phyloP scores from a whole-genome alignment of 2,329 filamentous ascomycete genomes.

The Lachnellula hyalina region DNA sequence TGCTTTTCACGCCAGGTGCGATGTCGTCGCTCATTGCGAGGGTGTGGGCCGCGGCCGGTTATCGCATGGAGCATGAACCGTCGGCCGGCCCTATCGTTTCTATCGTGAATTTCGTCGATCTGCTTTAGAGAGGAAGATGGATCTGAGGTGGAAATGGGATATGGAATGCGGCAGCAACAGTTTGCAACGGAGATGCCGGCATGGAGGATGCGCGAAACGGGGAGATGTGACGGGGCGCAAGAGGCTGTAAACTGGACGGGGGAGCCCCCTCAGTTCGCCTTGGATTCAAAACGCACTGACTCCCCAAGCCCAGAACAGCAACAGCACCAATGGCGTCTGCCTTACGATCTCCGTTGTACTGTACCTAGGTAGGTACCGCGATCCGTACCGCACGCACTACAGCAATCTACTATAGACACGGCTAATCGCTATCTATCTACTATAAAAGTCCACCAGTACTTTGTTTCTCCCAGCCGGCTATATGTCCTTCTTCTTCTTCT shows the following conservation, averaged over 20 bases:
- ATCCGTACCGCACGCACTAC: too few relatives aligned
- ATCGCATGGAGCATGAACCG: neutral
- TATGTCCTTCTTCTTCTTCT: too few relatives aligned
- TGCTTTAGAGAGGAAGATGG: neutral
- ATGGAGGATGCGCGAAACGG: neutral
- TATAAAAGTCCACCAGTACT: too few relatives aligned
- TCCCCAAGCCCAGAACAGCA: neutral
- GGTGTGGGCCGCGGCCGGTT: slow-evolving; percentile 7
- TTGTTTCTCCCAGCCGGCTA: too few relatives aligned
- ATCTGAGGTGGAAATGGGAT: neutral
- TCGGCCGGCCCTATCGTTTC: neutral
- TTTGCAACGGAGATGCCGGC: neutral
- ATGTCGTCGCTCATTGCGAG: slow-evolving; percentile 21
- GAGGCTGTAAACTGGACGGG: neutral
- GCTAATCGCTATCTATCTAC: too few relatives aligned
- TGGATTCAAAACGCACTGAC: neutral
- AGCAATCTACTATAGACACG: neutral
- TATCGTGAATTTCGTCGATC: neutral
- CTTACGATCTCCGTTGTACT: neutral
- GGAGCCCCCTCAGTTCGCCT: neutral
- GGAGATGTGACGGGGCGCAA: neutral
- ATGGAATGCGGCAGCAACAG: neutral
- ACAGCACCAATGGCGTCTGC: neutral
- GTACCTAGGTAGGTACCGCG: neutral
- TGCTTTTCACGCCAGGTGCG: slow-evolving; percentile 24